phyloP scores from a whole-genome alignment of 164 flowering plant species.

The Liriodendron chinense region DNA sequence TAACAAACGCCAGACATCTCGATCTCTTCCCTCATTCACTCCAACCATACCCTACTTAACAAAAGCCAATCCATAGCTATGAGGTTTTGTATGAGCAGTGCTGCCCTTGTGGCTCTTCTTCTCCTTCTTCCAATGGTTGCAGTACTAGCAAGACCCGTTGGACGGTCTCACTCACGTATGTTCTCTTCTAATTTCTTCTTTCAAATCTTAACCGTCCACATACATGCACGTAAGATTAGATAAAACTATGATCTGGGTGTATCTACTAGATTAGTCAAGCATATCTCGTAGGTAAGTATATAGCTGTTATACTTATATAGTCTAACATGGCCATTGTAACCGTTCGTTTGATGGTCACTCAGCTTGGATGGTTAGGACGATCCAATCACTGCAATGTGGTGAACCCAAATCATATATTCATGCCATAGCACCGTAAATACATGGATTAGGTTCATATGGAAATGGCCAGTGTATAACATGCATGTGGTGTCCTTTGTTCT shows the following conservation, averaged over 20 bases:
- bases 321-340: too few species aligned
- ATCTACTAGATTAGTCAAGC: too few species aligned
- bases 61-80: constrained; percentile 12
- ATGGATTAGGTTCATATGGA: not conserved
- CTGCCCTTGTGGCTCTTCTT: constrained; percentile 20
- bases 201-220: not conserved
- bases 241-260: too few species aligned
- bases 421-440: too few species aligned
- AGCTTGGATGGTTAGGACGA: too few species aligned
- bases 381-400: too few species aligned
- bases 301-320: too few species aligned
- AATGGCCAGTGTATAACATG: not conserved
- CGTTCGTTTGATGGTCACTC: too few species aligned
- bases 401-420: too few species aligned
- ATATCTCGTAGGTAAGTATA: too few species aligned
- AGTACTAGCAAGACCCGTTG: constrained; percentile 26
- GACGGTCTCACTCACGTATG: constrained; percentile 25
- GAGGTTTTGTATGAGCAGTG: constrained; percentile 18
- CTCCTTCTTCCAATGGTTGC: constrained; percentile 22
- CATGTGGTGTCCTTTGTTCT: not conserved
- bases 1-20: not conserved
- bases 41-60: not conserved
- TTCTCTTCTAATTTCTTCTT: not conserved
- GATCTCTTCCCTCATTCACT: not conserved
- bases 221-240: too few species aligned